Evolutionary conservation across 106 monocot genomes (phyloP).

Genomic region (Dendrobium catenatum): DNA sequence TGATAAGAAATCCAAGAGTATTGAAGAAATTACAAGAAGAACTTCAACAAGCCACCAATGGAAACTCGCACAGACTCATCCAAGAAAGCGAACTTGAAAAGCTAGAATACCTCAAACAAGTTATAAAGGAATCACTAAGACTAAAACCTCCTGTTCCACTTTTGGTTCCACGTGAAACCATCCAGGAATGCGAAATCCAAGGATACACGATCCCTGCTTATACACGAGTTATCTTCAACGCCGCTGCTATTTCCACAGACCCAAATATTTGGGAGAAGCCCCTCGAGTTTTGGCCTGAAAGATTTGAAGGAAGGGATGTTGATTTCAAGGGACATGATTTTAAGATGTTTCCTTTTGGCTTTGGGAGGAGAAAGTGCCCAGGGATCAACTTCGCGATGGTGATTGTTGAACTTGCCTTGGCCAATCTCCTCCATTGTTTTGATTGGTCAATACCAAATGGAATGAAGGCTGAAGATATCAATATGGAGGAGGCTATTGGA

Average conservation of each 20-base stretch:
- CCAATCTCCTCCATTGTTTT: slow-evolving; percentile 5
- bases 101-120: too few relatives aligned
- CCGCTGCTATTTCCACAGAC: too few relatives aligned
- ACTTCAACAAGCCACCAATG: not conserved
- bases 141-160: not conserved
- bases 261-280: too few relatives aligned
- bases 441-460: slow-evolving; percentile 6
- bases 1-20: slow-evolving; percentile 9
- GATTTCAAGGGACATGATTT: slow-evolving; percentile 26
- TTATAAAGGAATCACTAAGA: too few relatives aligned
- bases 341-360: slow-evolving; percentile 14
- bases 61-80: not conserved
- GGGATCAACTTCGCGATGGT: too few relatives aligned
- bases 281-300: too few relatives aligned
- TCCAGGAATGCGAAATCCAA: not conserved
- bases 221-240: too few relatives aligned
- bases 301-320: not conserved
- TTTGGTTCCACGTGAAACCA: slow-evolving; percentile 14
- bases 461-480: not conserved
- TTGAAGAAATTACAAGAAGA: slow-evolving; percentile 20
- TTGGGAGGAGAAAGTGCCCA: too few relatives aligned
- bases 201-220: slow-evolving; percentile 3
- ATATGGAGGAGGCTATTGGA: slow-evolving; percentile 1
- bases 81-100: not conserved
- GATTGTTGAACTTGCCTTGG: not conserved